Percentiles rank a stretch among this genome's conserved stretches.
Evolutionary conservation across 208 protist species (phyloP).

Genomic region (Acanthamoeba healyi): DNA sequence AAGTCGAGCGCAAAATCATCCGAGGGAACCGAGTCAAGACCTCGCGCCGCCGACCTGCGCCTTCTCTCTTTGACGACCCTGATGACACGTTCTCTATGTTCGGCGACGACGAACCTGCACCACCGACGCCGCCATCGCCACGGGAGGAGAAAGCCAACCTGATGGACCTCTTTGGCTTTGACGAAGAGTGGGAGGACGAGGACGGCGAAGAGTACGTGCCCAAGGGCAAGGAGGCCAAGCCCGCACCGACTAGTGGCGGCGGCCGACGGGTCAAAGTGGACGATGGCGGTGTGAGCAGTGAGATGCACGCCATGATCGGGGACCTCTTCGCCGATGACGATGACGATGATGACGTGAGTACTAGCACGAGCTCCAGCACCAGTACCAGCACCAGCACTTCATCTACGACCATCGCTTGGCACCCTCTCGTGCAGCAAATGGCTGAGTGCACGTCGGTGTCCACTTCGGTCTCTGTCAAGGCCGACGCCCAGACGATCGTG

Average conservation of each 20-base stretch:
- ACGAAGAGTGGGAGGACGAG: background rate
- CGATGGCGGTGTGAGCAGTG: background rate
- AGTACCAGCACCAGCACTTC: background rate
- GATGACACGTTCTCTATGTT: background rate
- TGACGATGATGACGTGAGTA: background rate
- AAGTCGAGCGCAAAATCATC: conserved; percentile 14
- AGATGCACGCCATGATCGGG: background rate
- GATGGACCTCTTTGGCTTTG: conserved; percentile 12
- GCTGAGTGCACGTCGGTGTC: background rate
- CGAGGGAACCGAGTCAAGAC: background rate
- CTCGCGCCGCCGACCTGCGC: too few relatives aligned
- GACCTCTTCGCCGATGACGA: background rate
- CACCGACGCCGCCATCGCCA: background rate
- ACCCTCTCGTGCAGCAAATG: too few relatives aligned
- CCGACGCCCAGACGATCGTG: background rate
- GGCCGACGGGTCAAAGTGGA: background rate
- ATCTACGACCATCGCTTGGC: too few relatives aligned
- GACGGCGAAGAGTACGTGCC: background rate
- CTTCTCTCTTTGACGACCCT: background rate
- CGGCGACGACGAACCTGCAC: background rate
- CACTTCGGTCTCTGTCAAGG: background rate
- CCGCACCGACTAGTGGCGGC: background rate
- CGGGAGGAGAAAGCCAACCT: background rate
- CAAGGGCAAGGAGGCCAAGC: conserved; percentile 6
- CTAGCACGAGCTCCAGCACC: background rate